Percentiles rank a stretch among this genome's conserved stretches.
Conservation (phyloP, 2,329 filamentous ascomycete genomes). For the Rhytidhysteron rufulum region DNA sequence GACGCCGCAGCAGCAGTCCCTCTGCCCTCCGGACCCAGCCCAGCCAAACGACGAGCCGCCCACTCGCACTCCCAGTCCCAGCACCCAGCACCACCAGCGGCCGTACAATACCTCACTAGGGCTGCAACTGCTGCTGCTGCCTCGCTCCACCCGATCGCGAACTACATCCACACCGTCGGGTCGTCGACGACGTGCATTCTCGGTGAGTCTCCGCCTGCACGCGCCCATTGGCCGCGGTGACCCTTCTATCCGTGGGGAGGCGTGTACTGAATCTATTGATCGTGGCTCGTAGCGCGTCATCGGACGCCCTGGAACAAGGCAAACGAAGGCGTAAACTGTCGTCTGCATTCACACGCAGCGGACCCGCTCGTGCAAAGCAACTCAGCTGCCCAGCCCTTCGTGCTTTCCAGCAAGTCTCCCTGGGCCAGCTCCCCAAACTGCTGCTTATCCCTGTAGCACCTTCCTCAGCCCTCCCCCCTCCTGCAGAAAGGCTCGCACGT, state of each 20-base stretch:
- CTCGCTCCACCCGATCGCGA: conserved; percentile 1
- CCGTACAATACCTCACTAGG: conserved; percentile 5
- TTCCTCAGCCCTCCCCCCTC: conserved; percentile 2
- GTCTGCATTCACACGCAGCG: conserved; percentile 27
- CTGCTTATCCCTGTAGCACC: conserved; percentile 10
- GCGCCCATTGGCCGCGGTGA: conserved; percentile 23
- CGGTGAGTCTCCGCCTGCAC: conserved; percentile 14
- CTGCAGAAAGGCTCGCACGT: conserved; percentile 6
- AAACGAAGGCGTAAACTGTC: conserved; percentile 27
- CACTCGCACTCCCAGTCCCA: too few relatives aligned
- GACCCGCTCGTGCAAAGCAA: conserved; percentile 15
- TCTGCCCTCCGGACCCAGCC: too few relatives aligned
- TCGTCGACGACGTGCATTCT: conserved; percentile 7
- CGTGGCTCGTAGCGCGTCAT: conserved; percentile 27
- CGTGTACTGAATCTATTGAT: conserved; percentile 23
- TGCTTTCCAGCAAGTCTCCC: conserved; percentile 9
- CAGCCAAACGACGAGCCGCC: too few relatives aligned
- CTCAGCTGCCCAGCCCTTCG: conserved; percentile 29
- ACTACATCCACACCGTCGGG: neutral
- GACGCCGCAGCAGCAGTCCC: neutral
- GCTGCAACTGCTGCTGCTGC: neutral
- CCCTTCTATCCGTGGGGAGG: conserved; percentile 22
- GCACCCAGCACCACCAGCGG: too few relatives aligned
- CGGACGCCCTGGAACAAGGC: conserved; percentile 19
- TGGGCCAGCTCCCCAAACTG: conserved; percentile 4